Evolutionary conservation across 2,329 filamentous ascomycete species (phyloP).

Genomic region (Botryosphaeria dothidea): DNA sequence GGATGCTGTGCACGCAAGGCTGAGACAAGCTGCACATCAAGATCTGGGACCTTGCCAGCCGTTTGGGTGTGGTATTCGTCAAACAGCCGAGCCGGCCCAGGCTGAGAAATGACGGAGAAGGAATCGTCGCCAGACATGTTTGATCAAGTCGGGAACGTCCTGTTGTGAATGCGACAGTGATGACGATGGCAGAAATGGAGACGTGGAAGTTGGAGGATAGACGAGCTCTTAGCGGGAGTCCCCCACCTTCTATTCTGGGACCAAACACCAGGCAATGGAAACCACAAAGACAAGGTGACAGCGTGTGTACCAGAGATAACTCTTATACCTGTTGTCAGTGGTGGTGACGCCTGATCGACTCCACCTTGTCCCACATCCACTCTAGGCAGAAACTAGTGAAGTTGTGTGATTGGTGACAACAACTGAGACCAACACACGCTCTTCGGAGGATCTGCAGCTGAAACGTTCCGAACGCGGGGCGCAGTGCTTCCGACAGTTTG

Average conservation of each 20-base stretch:
- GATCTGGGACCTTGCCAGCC: constrained; percentile 38
- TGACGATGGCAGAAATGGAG: neutral
- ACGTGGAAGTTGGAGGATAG: neutral
- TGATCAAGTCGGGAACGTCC: neutral
- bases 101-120: constrained; percentile 7
- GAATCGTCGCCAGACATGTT: neutral
- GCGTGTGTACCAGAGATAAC: neutral
- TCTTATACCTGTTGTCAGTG: neutral
- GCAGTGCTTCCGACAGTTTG: neutral
- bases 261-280: neutral
- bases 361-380: constrained; percentile 10
- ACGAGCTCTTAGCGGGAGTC: neutral
- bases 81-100: constrained; percentile 30
- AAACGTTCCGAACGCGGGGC: neutral
- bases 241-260: constrained; percentile 9
- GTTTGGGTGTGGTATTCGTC: constrained; percentile 36
- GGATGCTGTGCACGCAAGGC: constrained; percentile 39
- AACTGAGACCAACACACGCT: constrained; percentile 7
- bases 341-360: neutral
- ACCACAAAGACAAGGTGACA: neutral
- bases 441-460: constrained; percentile 7
- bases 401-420: neutral
- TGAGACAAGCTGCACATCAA: constrained; percentile 41
- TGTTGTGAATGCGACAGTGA: neutral
- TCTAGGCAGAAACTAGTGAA: constrained; percentile 4